phyloP scores from a whole-genome alignment of 371 early-diverging fungal species.

The Capniomyces stellatus region DNA sequence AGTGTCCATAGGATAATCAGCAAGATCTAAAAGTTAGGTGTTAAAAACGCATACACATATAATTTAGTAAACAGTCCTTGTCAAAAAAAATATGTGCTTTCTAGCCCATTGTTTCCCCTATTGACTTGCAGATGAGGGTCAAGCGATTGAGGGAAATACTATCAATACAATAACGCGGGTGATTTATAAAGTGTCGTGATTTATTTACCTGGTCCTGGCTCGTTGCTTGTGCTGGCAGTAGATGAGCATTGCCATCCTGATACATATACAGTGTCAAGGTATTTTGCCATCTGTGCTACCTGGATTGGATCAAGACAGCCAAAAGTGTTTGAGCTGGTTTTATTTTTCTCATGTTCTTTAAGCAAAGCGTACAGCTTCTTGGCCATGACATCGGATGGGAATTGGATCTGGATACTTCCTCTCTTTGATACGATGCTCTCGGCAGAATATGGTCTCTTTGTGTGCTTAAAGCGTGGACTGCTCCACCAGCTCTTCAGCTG shows the following conservation, averaged over 20 bases:
- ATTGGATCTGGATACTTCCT: conserved; percentile 53
- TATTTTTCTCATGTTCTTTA: conserved; percentile 50
- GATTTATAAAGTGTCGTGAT: too few species aligned
- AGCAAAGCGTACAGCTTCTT: conserved; percentile 85
- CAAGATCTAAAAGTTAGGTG: conserved; percentile 49
- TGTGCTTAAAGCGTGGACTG: conserved; percentile 52
- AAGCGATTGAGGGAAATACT: too few species aligned
- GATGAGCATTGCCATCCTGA: conserved; percentile 97
- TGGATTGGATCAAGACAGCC: conserved; percentile 85
- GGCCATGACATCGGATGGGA: conserved; percentile 70
- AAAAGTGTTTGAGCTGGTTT: conserved; percentile 81
- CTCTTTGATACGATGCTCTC: conserved; percentile 80
- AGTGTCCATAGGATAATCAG: conserved; percentile 97
- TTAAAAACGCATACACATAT: too few species aligned
- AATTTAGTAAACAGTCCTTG: too few species aligned
- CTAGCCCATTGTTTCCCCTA: too few species aligned
- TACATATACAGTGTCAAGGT: conserved; percentile 93
- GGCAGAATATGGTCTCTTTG: conserved; percentile 83
- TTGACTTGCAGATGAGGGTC: too few species aligned
- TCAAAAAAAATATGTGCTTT: too few species aligned
- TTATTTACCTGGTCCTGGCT: conserved; percentile 76
- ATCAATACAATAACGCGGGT: too few species aligned
- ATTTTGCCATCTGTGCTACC: conserved; percentile 93
- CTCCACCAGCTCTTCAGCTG: conserved; percentile 81
- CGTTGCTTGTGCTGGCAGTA: conserved; percentile 90